phyloP scores from a whole-genome alignment of 2,329 filamentous ascomycete genomes.

The Nakataea oryzae region DNA sequence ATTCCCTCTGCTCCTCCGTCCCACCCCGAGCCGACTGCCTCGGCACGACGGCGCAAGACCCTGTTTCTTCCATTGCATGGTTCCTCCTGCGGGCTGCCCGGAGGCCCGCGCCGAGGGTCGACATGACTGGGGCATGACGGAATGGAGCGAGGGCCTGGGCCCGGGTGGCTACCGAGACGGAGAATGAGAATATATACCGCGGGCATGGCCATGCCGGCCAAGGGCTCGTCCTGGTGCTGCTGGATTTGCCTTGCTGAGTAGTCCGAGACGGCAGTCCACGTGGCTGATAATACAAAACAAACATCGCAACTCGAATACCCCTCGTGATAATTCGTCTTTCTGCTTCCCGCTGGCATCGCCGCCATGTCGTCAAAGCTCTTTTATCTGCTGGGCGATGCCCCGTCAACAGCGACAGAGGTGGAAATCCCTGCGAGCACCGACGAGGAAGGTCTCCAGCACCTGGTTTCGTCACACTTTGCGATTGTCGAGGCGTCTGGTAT shows the following conservation, averaged over 20 bases:
- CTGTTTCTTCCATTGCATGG: not conserved
- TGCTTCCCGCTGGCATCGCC: not conserved
- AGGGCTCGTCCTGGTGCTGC: not conserved
- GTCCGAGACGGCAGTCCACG: not conserved
- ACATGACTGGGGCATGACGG: not conserved
- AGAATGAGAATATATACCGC: not conserved
- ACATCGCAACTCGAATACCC: not conserved
- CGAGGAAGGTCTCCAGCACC: slow-evolving; percentile 24
- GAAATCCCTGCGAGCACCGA: slow-evolving; percentile 23
- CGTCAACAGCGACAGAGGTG: slow-evolving; percentile 23
- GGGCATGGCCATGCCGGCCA: not conserved
- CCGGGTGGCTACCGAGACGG: not conserved
- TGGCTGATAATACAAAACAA: not conserved
- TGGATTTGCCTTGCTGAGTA: not conserved
- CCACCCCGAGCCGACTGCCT: not conserved
- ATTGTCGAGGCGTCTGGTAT: slow-evolving; percentile 29
- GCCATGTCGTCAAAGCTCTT: slow-evolving; percentile 27
- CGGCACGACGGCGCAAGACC: not conserved
- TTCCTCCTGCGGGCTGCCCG: not conserved
- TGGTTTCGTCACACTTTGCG: slow-evolving; percentile 30
- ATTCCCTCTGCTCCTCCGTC: not conserved
- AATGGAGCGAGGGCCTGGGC: not conserved
- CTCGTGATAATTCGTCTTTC: no score
- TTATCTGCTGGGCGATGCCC: slow-evolving; percentile 29
- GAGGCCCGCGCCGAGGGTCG: no score